Base-by-base conservation (phyloP, 192 early-diverging fungal species). In the Chytriomyces sp. region DNA sequence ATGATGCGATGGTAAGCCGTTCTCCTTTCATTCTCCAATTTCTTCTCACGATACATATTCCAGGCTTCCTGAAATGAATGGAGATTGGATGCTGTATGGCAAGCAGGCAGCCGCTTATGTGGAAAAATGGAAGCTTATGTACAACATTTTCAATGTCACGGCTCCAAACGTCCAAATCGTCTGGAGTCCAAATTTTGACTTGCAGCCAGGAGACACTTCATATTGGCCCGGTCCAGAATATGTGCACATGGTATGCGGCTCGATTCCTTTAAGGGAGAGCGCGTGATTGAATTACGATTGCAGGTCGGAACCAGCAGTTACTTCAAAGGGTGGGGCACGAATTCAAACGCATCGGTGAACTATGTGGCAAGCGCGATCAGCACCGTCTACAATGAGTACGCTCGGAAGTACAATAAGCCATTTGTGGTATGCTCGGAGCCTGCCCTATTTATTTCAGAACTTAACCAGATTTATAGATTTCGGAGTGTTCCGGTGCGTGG, bases 51-150 rank as follows among this genome's bases (percentile, higher is more conserved):
- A 28, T 28, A 34, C 14, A 37, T 31, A 62, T 36, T 10, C 6
- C 12, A 62, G 36, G 60, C 25, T 49, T 22, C 59, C 72, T 0
- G 72, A 73, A 53, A 74, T 74, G 73, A 74, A 74, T 52, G n/a
- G n/a, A n/a, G n/a, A n/a, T n/a, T n/a, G n/a, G n/a, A n/a, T n/a
- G n/a, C n/a, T n/a, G n/a, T n/a, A n/a, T n/a, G n/a, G n/a, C n/a
- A n/a, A n/a, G n/a, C n/a, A n/a, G n/a, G n/a, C n/a, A n/a, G n/a
- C n/a, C n/a, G n/a, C n/a, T n/a, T n/a, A n/a, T n/a, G n/a, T n/a
- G n/a, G n/a, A n/a, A n/a, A n/a, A n/a, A n/a, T n/a, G n/a, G n/a
- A n/a, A n/a, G n/a, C n/a, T n/a, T n/a, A n/a, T n/a, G n/a, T n/a
- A n/a, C n/a, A n/a, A n/a, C 22, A 49, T 49, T 49, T 66, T 44